Percentiles rank a stretch among this genome's conserved stretches.
phyloP scores from a whole-genome alignment of 1,284 basidiomycete species.

The Sporisorium reilianum region DNA sequence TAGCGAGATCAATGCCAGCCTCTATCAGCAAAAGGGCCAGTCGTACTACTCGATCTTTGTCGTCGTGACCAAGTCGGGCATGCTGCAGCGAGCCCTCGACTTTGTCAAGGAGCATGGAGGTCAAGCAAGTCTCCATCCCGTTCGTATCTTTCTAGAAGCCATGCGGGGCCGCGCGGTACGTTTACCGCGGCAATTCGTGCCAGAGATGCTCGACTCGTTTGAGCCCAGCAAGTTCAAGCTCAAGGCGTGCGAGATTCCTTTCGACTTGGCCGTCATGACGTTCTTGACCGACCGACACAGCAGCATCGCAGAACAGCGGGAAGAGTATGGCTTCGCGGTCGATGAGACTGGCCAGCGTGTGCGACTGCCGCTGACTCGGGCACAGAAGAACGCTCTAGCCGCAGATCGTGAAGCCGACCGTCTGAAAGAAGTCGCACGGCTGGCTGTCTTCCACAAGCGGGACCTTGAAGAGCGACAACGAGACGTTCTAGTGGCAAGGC shows the following conservation, averaged over 20 bases:
- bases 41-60: not conserved
- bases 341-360: not conserved
- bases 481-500: not conserved
- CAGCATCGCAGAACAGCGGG: not conserved
- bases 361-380: not conserved
- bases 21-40: not conserved
- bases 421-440: not conserved
- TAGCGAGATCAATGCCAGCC: not conserved
- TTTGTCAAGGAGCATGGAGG: not conserved
- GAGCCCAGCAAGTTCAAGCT: not conserved
- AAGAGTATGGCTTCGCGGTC: not conserved
- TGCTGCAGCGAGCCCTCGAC: not conserved
- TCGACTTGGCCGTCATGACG: not conserved
- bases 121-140: not conserved
- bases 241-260: not conserved
- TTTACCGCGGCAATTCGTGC: not conserved
- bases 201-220: not conserved
- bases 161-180: not conserved
- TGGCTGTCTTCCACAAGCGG: not conserved
- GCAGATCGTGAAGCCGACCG: not conserved
- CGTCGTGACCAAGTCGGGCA: not conserved
- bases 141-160: not conserved
- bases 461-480: not conserved
- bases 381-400: not conserved
- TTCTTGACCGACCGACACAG: not conserved